Conservation (phyloP, 2,329 filamentous ascomycete genomes). For the Paecilomyces sp. region DNA sequence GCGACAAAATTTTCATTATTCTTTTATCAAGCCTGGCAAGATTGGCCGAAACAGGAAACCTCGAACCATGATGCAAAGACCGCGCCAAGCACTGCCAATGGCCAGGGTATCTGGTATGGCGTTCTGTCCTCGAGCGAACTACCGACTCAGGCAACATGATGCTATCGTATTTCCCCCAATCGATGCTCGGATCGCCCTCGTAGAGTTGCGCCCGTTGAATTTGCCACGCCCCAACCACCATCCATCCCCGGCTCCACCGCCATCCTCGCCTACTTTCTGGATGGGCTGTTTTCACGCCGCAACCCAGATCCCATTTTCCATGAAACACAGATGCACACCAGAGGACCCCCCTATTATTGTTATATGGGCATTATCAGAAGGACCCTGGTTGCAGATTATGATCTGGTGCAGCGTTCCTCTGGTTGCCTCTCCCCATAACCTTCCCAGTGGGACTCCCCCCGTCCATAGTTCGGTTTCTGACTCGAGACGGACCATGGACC, state of each 20-base stretch:
- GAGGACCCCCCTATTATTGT: too few species aligned
- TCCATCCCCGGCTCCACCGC: background rate
- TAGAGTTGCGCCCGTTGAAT: background rate
- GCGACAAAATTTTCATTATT: too few species aligned
- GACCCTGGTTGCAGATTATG: too few species aligned
- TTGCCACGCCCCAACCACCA: background rate
- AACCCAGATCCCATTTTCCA: background rate
- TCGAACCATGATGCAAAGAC: background rate
- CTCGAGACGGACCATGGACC: too few species aligned
- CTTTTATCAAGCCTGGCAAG: background rate
- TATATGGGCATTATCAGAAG: too few species aligned
- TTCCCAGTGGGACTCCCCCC: too few species aligned
- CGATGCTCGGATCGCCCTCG: background rate
- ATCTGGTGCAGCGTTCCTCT: too few species aligned
- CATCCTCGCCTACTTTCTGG: background rate
- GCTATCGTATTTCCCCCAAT: background rate
- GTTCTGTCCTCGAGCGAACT: background rate
- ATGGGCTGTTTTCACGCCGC: background rate
- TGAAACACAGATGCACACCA: background rate
- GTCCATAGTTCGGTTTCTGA: too few species aligned
- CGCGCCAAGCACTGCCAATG: background rate
- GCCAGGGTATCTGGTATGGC: background rate
- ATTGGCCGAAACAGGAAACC: background rate
- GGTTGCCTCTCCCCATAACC: too few species aligned
- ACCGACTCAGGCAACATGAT: background rate